Evolutionary conservation across 2,329 filamentous ascomycete genomes (phyloP).

Genomic region (Colletotrichum limetticola): DNA sequence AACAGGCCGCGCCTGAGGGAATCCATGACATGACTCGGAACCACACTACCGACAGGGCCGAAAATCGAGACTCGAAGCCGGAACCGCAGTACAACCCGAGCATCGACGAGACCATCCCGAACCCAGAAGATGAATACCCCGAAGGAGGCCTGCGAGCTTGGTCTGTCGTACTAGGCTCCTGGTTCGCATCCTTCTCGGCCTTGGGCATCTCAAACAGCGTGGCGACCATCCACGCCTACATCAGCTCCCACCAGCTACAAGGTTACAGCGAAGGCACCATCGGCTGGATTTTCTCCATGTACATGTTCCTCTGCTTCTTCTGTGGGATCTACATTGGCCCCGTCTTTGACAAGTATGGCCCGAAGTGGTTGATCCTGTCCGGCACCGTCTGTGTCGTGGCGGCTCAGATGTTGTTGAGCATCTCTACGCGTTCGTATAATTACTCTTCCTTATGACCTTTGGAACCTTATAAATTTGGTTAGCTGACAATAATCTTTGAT

Average conservation of each 20-base stretch:
- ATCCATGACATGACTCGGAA: neutral
- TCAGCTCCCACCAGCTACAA: slow-evolving; percentile 77
- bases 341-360: slow-evolving; percentile 87
- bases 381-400: slow-evolving; percentile 73
- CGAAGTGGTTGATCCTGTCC: slow-evolving; percentile 74
- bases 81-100: neutral
- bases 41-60: neutral
- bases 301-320: slow-evolving; percentile 86
- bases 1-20: neutral
- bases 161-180: slow-evolving; percentile 86
- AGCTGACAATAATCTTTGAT: neutral
- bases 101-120: slow-evolving; percentile 3
- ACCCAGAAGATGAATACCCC: slow-evolving; percentile 69
- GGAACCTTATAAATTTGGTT: neutral
- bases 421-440: slow-evolving; percentile 68
- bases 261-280: slow-evolving; percentile 75
- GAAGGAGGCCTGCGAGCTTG: slow-evolving; percentile 85
- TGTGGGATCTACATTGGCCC: slow-evolving; percentile 88
- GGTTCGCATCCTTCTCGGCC: slow-evolving; percentile 78
- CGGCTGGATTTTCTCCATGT: slow-evolving; percentile 89
- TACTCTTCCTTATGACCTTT: neutral
- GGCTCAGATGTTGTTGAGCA: slow-evolving; percentile 75
- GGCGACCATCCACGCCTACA: slow-evolving; percentile 83
- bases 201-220: slow-evolving; percentile 84
- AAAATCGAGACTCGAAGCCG: no score